Percentiles rank a stretch among this genome's conserved stretches.
phyloP scores from a whole-genome alignment of 495 filamentous ascomycete species.

The Aspergillus diversus region DNA sequence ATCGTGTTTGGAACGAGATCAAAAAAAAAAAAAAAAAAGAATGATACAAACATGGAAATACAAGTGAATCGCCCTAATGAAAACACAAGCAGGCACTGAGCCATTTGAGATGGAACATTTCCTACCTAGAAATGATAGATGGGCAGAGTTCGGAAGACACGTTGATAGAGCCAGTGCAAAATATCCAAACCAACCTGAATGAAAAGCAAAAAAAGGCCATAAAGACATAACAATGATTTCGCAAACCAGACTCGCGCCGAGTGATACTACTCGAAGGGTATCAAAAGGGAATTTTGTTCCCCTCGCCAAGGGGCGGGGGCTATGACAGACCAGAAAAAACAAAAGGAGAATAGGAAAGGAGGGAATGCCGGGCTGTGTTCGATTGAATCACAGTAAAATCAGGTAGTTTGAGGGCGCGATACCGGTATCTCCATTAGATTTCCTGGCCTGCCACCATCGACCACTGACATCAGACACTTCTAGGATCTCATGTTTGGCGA shows the following conservation, averaged over 20 bases:
- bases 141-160: slow-evolving; percentile 12
- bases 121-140: slow-evolving; percentile 7
- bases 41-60: not conserved
- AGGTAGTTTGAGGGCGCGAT: slow-evolving; percentile 98
- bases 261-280: slow-evolving; percentile 52
- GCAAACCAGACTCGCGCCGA: slow-evolving; percentile 45
- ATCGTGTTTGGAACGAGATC: not conserved
- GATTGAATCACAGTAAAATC: slow-evolving; percentile 77
- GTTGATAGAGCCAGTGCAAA: slow-evolving; percentile 16
- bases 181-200: slow-evolving; percentile 26
- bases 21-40: not conserved
- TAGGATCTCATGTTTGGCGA: slow-evolving; percentile 93
- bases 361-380: slow-evolving; percentile 22
- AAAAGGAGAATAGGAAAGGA: slow-evolving; percentile 26
- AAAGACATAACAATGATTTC: slow-evolving; percentile 49
- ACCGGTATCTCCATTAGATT: slow-evolving; percentile 91
- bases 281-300: slow-evolving; percentile 45
- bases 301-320: slow-evolving; percentile 35
- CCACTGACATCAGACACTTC: slow-evolving; percentile 98
- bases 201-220: slow-evolving; percentile 36
- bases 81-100: slow-evolving; percentile 6
- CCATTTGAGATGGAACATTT: slow-evolving; percentile 7
- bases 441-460: slow-evolving; percentile 98
- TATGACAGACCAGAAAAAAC: slow-evolving; percentile 32
- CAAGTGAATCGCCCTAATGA: slow-evolving; percentile 13